Percentiles rank a stretch among this genome's conserved stretches.
Evolutionary conservation across 179 eudicot genomes (phyloP).

Genomic region (Patellifolia procumbens): DNA sequence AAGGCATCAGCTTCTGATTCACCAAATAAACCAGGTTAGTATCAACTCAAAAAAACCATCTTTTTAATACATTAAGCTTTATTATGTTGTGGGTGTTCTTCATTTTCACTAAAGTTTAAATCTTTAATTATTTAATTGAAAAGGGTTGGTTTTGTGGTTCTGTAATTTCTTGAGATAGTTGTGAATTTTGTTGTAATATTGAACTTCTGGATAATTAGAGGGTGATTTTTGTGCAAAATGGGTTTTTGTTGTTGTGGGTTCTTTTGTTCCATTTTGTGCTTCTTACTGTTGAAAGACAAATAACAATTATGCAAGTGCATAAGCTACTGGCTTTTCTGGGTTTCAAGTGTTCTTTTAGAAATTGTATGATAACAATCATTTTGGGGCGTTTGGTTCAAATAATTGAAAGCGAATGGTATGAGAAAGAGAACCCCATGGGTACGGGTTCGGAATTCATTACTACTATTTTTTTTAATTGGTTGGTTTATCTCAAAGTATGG

Average conservation of each 20-base stretch:
- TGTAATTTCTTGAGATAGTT: not conserved
- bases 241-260: not conserved
- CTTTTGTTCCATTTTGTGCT: not conserved
- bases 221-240: slow-evolving; percentile 9
- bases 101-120: no score
- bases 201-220: not conserved
- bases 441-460: no score
- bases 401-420: no score
- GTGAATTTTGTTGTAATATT: not conserved
- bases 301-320: not conserved
- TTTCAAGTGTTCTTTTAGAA: no score
- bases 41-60: not conserved
- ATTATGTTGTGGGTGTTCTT: slow-evolving; percentile 8
- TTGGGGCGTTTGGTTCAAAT: no score
- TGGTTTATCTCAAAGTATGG: no score
- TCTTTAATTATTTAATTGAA: slow-evolving; percentile 4
- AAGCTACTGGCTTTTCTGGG: not conserved
- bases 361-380: no score
- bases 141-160: not conserved
- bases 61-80: not conserved
- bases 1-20: not conserved
- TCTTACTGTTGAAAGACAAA: not conserved
- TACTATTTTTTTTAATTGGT: no score
- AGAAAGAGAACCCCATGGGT: no score
- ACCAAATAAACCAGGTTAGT: slow-evolving; percentile 8